Evolutionary conservation across 257 asterid genomes (phyloP), one percentile per base, ranked within the genome.

Genomic region (Solanum arcanum): DNA sequence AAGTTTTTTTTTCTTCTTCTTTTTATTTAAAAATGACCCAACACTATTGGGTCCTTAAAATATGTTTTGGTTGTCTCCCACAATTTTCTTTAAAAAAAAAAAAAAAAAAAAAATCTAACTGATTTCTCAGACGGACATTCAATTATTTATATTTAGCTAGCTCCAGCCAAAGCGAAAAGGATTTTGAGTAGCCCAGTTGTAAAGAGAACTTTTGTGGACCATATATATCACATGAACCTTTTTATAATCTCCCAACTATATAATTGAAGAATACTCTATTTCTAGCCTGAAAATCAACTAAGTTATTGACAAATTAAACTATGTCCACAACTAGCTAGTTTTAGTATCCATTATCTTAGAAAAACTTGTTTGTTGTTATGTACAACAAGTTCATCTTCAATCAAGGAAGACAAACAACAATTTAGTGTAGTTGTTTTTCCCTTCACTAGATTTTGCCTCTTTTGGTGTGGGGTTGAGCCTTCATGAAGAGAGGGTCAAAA

Each of bases 41-140:
- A 21, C 91, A 93, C 84, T 33, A 31, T 74, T 82, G 86, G 92
- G 91, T 68, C 86, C 82, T 75, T 69, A 87, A 83, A 91, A 90
- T 90, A 87, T 86, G 92, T 93, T 89, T 86, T 90, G 88, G 88
- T 83, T 94, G 97, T 95, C 96, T 91, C 94, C 97, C 97, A 92
- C 95, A 91, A 16, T 49, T 9, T 15, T 9, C 60, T 3, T 15
- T 5, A 5, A 5, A 6, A 15, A 47, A 5, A 15, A 10, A 15
- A 47, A 5, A 15, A 10, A 42, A 1, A 13, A 3, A 14, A 7
- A 46, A 47, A 47, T 49, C 21, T 0, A 15, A 2, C 16, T 15
- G 1, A 49, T 15, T 15, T 15, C 2, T 39, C 7, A 18, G 21
- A 49, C 6, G 21, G 12, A 49, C 60, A 15, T 15, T 15, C 60